A percentile compares a stretch with the other conserved stretches of the same genome.
Conservation (phyloP, 2,329 filamentous ascomycete genomes). For the Xylariaceae sp. region DNA sequence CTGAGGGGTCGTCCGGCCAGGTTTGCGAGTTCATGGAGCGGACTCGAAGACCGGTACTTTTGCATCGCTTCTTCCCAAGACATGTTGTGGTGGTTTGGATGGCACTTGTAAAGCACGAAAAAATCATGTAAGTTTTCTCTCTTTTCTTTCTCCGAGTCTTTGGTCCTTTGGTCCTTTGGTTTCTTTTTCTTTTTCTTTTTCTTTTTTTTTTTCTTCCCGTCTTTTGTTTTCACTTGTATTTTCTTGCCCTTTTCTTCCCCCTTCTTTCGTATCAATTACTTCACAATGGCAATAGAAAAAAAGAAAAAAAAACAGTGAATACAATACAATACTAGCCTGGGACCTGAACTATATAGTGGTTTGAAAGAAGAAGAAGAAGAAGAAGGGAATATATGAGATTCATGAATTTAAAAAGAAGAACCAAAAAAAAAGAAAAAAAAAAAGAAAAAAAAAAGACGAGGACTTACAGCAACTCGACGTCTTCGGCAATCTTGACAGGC, state of each 20-base stretch:
- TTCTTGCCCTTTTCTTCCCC: background rate
- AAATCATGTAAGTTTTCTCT: slow-evolving; percentile 24
- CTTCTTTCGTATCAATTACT: background rate
- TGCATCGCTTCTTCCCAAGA: slow-evolving; percentile 54
- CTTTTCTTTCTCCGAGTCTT: background rate
- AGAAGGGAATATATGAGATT: no score
- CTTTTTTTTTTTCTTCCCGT: background rate
- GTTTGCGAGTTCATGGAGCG: slow-evolving; percentile 46
- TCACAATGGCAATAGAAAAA: background rate
- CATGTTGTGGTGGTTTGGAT: slow-evolving; percentile 55
- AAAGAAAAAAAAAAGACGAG: background rate
- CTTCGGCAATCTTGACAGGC: slow-evolving; percentile 52
- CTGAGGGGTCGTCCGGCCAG: slow-evolving; percentile 42
- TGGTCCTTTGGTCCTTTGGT: background rate
- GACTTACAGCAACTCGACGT: slow-evolving; percentile 53
- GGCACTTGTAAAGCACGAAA: slow-evolving; percentile 39
- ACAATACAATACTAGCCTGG: no score
- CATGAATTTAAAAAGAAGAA: background rate
- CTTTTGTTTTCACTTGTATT: background rate
- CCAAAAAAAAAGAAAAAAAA: background rate
- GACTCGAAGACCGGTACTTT: slow-evolving; percentile 51
- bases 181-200: background rate
- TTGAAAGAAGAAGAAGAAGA: no score
- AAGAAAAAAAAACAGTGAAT: background rate
- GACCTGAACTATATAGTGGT: no score